phyloP scores from a whole-genome alignment of 2,329 filamentous ascomycete genomes.

The Penicillium hordei region DNA sequence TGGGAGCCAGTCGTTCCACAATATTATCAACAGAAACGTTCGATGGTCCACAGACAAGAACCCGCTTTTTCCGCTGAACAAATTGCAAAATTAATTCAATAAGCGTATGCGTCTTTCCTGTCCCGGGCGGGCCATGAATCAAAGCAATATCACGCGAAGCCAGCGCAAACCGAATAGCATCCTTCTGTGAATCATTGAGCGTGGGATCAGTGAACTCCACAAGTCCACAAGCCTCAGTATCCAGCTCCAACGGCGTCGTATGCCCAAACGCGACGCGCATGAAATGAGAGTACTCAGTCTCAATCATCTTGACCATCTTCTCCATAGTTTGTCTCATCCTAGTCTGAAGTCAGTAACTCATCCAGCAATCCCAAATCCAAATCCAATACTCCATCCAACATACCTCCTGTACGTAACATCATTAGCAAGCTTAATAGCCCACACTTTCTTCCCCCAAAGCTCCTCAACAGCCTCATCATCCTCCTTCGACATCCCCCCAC shows the following conservation, averaged over 20 bases:
- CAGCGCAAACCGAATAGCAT: constrained; percentile 75
- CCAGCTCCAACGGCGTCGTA: constrained; percentile 52
- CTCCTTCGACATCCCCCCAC: constrained; percentile 36
- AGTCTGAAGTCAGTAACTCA: constrained; percentile 13
- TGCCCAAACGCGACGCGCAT: constrained; percentile 63
- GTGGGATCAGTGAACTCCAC: constrained; percentile 57
- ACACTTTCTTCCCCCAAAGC: constrained; percentile 58
- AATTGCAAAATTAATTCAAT: constrained; percentile 95
- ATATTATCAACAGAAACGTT: constrained; percentile 99
- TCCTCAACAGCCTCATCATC: constrained; percentile 49
- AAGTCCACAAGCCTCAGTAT: constrained; percentile 47
- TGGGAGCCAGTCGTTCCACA: constrained; percentile 81
- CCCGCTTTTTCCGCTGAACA: constrained; percentile 67
- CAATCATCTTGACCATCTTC: constrained; percentile 55
- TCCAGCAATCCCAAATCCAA: not conserved
- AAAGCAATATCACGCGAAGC: constrained; percentile 78
- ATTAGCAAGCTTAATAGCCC: constrained; percentile 66
- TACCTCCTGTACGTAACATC: constrained; percentile 65
- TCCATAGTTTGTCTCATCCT: constrained; percentile 66
- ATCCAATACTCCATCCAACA: constrained; percentile 11
- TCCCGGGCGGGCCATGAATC: constrained; percentile 94
- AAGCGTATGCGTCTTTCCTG: constrained; percentile 93
- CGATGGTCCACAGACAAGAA: constrained; percentile 93
- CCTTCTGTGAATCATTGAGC: constrained; percentile 62
- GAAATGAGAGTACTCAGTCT: constrained; percentile 57